A percentile compares a stretch with the other conserved stretches of the same genome.
phyloP scores from a whole-genome alignment of 129 eudicot genomes.

The Smallanthus sonchifolius region DNA sequence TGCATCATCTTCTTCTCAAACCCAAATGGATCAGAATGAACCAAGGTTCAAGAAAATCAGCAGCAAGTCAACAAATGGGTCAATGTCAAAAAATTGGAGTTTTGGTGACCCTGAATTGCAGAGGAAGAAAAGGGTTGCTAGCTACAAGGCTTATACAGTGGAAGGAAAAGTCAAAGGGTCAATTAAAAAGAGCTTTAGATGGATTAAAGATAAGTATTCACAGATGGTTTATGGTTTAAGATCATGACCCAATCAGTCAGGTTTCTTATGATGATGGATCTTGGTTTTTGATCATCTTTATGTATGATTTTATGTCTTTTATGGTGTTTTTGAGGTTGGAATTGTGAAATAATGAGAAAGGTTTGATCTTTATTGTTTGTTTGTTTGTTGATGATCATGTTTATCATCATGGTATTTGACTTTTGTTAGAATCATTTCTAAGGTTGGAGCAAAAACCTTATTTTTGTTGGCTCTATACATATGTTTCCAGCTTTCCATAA shows the following conservation, averaged over 20 bases:
- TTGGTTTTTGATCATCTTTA: slow-evolving; percentile 17
- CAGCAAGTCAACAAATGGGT: slow-evolving; percentile 41
- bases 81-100: slow-evolving; percentile 51
- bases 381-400: slow-evolving; percentile 2
- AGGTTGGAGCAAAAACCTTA: not conserved
- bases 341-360: slow-evolving; percentile 17
- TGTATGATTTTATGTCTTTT: slow-evolving; percentile 9
- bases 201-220: slow-evolving; percentile 67
- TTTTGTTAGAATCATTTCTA: not conserved
- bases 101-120: slow-evolving; percentile 67
- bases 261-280: no score
- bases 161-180: slow-evolving; percentile 87
- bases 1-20: slow-evolving; percentile 42
- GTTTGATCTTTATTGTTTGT: slow-evolving; percentile 7
- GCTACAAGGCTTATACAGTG: slow-evolving; percentile 64
- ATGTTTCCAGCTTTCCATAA: not conserved
- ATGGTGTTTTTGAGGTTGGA: slow-evolving; percentile 5
- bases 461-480: not conserved
- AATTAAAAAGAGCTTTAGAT: slow-evolving; percentile 68
- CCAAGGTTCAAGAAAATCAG: slow-evolving; percentile 48
- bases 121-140: slow-evolving; percentile 85
- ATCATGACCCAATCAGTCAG: slow-evolving; percentile 18
- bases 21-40: slow-evolving; percentile 26
- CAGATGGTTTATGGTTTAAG: slow-evolving; percentile 53
- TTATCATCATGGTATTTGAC: not conserved